These are phyloP conservation scores for Chamaecyparis obtusa DNA, from an alignment of 75 land plant genomes.

Conservation along the genomic window DNA sequence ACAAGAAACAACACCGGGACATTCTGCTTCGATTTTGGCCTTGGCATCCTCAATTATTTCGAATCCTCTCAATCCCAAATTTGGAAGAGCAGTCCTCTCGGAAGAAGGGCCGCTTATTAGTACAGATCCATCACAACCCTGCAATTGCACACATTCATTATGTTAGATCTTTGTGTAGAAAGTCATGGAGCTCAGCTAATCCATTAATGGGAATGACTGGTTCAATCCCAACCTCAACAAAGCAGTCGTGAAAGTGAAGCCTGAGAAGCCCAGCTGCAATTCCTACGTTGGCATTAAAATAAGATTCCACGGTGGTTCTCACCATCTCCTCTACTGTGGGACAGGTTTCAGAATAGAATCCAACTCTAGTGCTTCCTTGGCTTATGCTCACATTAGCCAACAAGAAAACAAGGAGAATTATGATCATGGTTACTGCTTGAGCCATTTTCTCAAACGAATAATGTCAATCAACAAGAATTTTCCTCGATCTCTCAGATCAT, in stretches of 20 bases:
- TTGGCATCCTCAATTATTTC: conserved; percentile 73
- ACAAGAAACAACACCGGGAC: conserved; percentile 77
- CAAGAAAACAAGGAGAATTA: no score
- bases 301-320: background rate
- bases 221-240: no score
- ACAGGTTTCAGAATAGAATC: background rate
- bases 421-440: no score
- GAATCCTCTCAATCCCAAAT: conserved; percentile 51
- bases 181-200: no score
- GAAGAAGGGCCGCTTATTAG: conserved; percentile 39
- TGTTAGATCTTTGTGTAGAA: no score
- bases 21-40: conserved; percentile 40
- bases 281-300: background rate
- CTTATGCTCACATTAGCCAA: no score
- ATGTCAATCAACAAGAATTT: no score
- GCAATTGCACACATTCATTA: background rate
- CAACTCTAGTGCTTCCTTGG: background rate
- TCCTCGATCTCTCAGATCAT: no score
- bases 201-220: no score
- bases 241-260: background rate
- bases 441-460: no score
- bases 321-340: background rate
- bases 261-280: background rate
- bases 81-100: conserved; percentile 46
- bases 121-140: conserved; percentile 83